phyloP scores from a whole-genome alignment of 305 asterid genomes.

The Fraxinus latifolia region DNA sequence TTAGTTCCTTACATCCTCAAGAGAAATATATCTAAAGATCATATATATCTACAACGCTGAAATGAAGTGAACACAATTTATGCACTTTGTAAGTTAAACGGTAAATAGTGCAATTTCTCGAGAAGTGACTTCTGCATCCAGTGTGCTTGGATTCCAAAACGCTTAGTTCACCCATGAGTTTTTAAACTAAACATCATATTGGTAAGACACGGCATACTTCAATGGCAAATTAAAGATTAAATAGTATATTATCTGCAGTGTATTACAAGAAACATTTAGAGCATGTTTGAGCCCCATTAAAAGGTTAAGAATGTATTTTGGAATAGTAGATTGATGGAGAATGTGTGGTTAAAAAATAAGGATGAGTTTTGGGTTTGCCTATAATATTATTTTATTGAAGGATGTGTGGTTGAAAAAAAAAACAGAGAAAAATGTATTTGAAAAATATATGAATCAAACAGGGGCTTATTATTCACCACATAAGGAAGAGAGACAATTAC shows the following conservation, averaged over 20 bases:
- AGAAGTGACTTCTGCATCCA: neutral
- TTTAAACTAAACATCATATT: neutral
- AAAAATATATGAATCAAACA: neutral
- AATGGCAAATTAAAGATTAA: neutral
- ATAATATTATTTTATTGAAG: neutral
- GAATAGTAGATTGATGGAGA: neutral
- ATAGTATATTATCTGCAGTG: neutral
- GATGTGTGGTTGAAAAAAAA: neutral
- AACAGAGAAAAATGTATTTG: neutral
- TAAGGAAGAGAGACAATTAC: neutral
- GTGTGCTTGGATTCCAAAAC: neutral
- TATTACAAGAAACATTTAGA: neutral
- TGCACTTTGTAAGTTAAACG: neutral
- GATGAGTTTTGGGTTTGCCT: neutral
- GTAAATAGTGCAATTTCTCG: neutral
- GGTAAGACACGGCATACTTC: neutral
- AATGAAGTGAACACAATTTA: neutral
- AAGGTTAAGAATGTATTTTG: neutral
- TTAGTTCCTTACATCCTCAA: neutral
- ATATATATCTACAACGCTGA: neutral
- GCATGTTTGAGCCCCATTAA: neutral
- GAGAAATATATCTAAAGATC: neutral
- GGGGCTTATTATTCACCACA: neutral
- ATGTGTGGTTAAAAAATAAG: neutral
- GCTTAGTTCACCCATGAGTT: neutral